Percentiles rank a stretch among this genome's conserved stretches.
Evolutionary conservation across 345 rosid species (phyloP).

Genomic region (Gossypium thurberi): DNA sequence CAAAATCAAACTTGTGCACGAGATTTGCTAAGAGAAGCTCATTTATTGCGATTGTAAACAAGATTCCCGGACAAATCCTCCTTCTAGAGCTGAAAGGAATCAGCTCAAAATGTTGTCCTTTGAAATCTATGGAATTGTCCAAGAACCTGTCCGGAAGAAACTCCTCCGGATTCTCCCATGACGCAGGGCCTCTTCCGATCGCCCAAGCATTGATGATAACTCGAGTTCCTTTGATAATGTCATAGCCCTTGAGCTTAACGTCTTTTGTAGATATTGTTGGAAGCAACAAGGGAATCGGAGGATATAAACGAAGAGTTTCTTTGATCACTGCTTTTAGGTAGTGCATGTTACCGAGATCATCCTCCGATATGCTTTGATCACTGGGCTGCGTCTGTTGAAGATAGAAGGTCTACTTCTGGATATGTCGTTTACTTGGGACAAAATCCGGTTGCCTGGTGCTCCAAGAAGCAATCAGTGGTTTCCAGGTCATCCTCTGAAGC

Average conservation of each 20-base stretch:
- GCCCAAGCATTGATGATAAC: slow-evolving; percentile 28
- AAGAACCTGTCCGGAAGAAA: slow-evolving; percentile 7
- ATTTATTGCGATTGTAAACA: slow-evolving; percentile 21
- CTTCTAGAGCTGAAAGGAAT: slow-evolving; percentile 16
- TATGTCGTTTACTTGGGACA: too few species aligned
- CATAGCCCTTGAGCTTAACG: slow-evolving; percentile 4
- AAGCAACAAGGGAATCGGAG: slow-evolving; percentile 31
- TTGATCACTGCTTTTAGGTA: too few species aligned
- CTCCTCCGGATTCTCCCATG: slow-evolving; percentile 28
- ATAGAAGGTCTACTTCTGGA: too few species aligned
- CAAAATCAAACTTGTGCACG: slow-evolving; percentile 2
- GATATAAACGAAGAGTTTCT: neutral
- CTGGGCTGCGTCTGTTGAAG: too few species aligned
- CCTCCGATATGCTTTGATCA: too few species aligned
- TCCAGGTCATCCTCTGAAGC: too few species aligned
- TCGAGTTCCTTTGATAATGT: slow-evolving; percentile 14
- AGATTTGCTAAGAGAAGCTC: slow-evolving; percentile 26
- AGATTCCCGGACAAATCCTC: slow-evolving; percentile 26
- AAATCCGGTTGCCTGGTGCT: too few species aligned
- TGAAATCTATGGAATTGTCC: too few species aligned
- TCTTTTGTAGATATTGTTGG: slow-evolving; percentile 26
- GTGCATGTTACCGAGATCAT: neutral
- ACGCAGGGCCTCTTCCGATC: slow-evolving; percentile 19
- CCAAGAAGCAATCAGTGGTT: too few species aligned
- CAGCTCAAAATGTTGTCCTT: too few species aligned